Evolutionary conservation across 306 rosid species (phyloP).

Genomic region (Castanea sativa): DNA sequence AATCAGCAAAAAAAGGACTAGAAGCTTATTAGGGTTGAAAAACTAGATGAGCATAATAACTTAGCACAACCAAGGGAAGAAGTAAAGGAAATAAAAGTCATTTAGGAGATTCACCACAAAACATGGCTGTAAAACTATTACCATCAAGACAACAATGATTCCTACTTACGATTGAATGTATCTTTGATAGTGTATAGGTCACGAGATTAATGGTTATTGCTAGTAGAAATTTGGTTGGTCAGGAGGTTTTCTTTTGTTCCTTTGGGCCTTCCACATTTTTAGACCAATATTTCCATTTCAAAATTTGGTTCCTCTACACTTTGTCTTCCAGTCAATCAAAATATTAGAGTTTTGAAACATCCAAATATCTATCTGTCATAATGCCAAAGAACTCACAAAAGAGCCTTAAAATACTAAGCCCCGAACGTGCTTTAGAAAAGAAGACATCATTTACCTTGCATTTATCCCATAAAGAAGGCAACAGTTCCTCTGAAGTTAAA

Average conservation of each 20-base stretch:
- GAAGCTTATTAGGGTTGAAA: not conserved
- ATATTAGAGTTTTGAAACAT: not conserved
- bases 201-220: not conserved
- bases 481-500: constrained; percentile 89
- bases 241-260: not conserved
- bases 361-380: not conserved
- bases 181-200: not conserved
- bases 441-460: constrained; percentile 73
- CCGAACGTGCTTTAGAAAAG: not conserved
- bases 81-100: not conserved
- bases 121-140: not conserved
- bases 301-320: not conserved
- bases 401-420: not conserved
- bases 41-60: not conserved
- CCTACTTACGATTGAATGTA: not conserved
- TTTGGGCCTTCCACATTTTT: not conserved
- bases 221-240: not conserved
- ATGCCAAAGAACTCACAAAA: not conserved
- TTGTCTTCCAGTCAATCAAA: not conserved
- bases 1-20: not conserved
- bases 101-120: not conserved
- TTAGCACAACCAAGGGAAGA: not conserved
- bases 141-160: not conserved
- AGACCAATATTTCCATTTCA: not conserved
- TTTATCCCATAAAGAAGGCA: constrained; percentile 97